Evolutionary conservation across 257 asterid species (phyloP), one percentile per base, ranked within the genome.

Genomic region (Lithospermum erythrorhizon): DNA sequence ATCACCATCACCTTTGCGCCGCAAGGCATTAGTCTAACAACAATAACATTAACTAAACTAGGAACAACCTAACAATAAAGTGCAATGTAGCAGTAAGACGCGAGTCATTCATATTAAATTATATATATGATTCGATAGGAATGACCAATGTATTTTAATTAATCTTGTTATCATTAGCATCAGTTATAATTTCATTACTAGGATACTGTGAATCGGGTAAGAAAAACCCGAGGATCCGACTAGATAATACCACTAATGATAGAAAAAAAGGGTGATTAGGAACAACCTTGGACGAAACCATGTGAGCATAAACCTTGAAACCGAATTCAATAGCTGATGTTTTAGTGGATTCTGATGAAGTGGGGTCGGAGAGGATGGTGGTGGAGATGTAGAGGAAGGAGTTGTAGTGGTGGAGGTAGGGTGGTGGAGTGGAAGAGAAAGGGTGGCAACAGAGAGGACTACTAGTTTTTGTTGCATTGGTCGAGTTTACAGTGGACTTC

Each of bases 311-410:
- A 53, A 90, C 65, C 69, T 70, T 76, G 78, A 87, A 82, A 1
- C 96, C 98, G 66, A 87, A 90, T 24, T 79, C 76, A 37, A 90
- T 79, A 2, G 98, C 95, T 27, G 78, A n/a, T 21, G 68, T 16
- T 55, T 80, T 79, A 22, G 77, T 66, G 52, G 66, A 81, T 45
- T 41, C 49, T 13, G 49, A 41, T 79, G 75, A 52, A 52, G 64
- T 73, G 48, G 83, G 71, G 61, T 70, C 62, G 18, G 80, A 49
- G 2, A 83, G 66, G 6, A 93, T 61, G 70, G 81, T 80, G 73
- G 94, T 85, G 78, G 96, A 87, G 53, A 90, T 76, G 64, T 91
- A 84, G 45, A 91, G 94, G 74, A 91, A 73, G 41, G 96, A 81
- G 57, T 84, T 91, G 75, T 83, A 87, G 77, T 86, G 86, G 73